Evolutionary conservation across 2,329 filamentous ascomycete species (phyloP).

Genomic region (Penicillium sp.): DNA sequence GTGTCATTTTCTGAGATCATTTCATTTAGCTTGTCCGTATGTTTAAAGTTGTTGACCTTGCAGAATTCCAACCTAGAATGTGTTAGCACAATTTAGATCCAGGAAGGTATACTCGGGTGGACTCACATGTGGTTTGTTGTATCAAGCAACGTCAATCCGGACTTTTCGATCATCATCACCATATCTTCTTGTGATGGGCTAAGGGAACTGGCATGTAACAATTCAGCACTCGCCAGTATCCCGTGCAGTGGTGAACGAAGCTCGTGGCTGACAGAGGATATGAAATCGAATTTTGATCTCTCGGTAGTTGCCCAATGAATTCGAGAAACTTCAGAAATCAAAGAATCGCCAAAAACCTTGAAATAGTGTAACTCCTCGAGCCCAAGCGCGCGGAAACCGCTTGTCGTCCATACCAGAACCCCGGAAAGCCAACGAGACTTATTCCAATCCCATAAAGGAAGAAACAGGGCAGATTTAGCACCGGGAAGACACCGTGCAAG

Average conservation of each 20-base stretch:
- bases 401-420: conserved; percentile 27
- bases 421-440: conserved; percentile 33
- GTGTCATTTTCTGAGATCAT: conserved; percentile 8
- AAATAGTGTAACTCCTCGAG: conserved; percentile 33
- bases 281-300: conserved; percentile 53
- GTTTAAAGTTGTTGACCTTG: conserved; percentile 36
- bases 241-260: conserved; percentile 51
- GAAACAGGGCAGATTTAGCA: conserved; percentile 26
- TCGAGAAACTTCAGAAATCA: conserved; percentile 38
- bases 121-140: conserved; percentile 44
- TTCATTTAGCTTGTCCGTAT: conserved; percentile 37
- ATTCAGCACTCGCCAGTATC: conserved; percentile 51
- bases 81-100: conserved; percentile 3
- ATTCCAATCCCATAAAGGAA: conserved; percentile 36
- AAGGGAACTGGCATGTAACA: conserved; percentile 48
- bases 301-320: conserved; percentile 38
- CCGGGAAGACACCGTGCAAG: conserved; percentile 21
- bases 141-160: conserved; percentile 53
- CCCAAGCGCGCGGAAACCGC: conserved; percentile 16
- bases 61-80: conserved; percentile 34
- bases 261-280: conserved; percentile 56
- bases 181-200: conserved; percentile 45
- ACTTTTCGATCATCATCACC: conserved; percentile 51
- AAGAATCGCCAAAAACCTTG: conserved; percentile 33
- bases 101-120: neutral